Evolutionary conservation across 306 rosid genomes (phyloP).

Genomic region (Leucaena leucocephala): DNA sequence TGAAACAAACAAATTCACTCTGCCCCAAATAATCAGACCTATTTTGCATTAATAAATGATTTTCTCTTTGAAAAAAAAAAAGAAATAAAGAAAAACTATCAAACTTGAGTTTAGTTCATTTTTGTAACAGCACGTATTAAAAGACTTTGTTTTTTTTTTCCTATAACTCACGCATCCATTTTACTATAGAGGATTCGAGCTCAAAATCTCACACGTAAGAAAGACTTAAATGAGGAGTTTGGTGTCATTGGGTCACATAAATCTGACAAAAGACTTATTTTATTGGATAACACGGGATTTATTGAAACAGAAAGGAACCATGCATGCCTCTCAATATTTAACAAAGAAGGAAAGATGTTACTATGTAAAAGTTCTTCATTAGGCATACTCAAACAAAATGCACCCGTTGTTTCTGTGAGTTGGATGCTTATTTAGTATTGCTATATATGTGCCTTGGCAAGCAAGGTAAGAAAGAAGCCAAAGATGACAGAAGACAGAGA

Average conservation of each 20-base stretch:
- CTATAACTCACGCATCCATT: too few species aligned
- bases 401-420: conserved; percentile 18
- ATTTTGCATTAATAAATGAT: neutral
- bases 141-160: neutral
- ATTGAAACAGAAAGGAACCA: neutral
- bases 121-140: neutral
- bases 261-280: neutral
- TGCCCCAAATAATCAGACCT: neutral
- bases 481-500: conserved; percentile 87
- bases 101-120: too few species aligned
- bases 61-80: neutral
- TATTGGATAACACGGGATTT: neutral
- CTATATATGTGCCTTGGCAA: conserved; percentile 34
- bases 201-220: too few species aligned
- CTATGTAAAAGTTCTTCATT: conserved; percentile 1
- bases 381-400: conserved; percentile 7
- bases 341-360: neutral
- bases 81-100: too few species aligned
- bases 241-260: too few species aligned
- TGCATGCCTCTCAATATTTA: too few species aligned
- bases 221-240: too few species aligned
- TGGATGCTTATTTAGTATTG: conserved; percentile 31
- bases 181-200: too few species aligned
- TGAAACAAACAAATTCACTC: neutral
- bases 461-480: conserved; percentile 23